Base-by-base conservation (phyloP, 106 monocot genomes). In the Dioscorea alata region DNA sequence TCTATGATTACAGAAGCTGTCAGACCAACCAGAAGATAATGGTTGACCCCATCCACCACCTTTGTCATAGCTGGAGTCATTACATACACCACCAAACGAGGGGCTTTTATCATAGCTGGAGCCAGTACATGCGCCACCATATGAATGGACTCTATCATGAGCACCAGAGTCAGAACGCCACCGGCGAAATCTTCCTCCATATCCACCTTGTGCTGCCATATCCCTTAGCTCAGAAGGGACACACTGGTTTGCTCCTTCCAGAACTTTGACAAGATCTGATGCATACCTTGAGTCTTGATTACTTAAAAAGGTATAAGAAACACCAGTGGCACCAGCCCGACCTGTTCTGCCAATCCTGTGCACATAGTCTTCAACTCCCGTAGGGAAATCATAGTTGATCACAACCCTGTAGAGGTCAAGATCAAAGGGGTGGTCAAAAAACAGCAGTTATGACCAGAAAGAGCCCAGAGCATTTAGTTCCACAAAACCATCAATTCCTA, bases 271-370 rank as follows among this genome's bases (percentile, higher is more conserved):
- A 20, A 92, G 85, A 73, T 88, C 88, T 22, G 80, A 69, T 18
- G 92, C 92, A 74, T 92, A 65, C 57, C 88, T 92, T 19, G 85
- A 71, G 65, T 92, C 88, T 71, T 92, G 85, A 53, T 88, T 85
- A 48, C 82, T 82, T 63, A 92, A 92, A 66, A 92, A 92, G 19
- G 91, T 88, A 63, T 85, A 88, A 4, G 92, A 80, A 32, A 78
- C 33, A 50, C 92, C 88, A 6, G 85, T 85, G 8, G 92, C 92
- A 24, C 92, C 92, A 8, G 88, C 92, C 31, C 92, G 61, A 5
- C 92, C 92, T 18, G 92, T 92, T 71, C 92, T 85, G 18, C 92
- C 92, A 53, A 92, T 92, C 62, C 92, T 78, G 25, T 92, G 92
- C 21, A 92, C 88, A 61, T 88, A 92, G 68, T 92, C 92, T 64